A percentile compares a stretch with the other conserved stretches of the same genome.
These are phyloP conservation scores for Brettanomyces naardenensis DNA, from an alignment of 805 yeast species.

Conservation along the genomic window DNA sequence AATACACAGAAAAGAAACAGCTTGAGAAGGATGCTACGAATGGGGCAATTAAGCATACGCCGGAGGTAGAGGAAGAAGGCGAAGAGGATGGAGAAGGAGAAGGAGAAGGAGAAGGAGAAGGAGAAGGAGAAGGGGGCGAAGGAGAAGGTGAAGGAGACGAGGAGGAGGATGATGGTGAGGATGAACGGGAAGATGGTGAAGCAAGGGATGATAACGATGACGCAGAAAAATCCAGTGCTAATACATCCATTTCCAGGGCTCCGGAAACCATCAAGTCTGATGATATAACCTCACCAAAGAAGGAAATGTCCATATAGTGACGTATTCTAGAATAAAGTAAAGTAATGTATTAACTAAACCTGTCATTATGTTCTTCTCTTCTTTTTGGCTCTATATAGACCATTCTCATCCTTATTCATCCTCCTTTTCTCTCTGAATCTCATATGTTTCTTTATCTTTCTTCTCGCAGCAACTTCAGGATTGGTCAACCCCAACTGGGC, in stretches of 20 bases:
- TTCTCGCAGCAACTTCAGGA: slow-evolving; percentile 76
- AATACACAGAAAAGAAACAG: slow-evolving; percentile 23
- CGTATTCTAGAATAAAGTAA: too few species aligned
- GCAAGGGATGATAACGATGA: slow-evolving; percentile 5
- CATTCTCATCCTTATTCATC: slow-evolving; percentile 66
- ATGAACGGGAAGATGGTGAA: slow-evolving; percentile 5
- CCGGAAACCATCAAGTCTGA: too few species aligned
- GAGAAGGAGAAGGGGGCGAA: slow-evolving; percentile 1
- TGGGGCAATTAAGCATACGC: neutral
- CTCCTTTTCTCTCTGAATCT: slow-evolving; percentile 72
- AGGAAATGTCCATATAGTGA: too few species aligned
- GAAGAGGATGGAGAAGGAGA: slow-evolving; percentile 2
- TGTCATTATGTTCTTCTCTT: slow-evolving; percentile 26
- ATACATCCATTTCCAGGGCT: too few species aligned
- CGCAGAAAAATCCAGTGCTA: slow-evolving; percentile 5
- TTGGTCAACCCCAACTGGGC: slow-evolving; percentile 68
- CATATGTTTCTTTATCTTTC: slow-evolving; percentile 69
- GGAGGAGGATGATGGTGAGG: slow-evolving; percentile 7
- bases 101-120: slow-evolving; percentile 1
- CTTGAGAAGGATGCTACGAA: slow-evolving; percentile 6
- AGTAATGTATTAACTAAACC: too few species aligned
- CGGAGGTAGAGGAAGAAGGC: neutral
- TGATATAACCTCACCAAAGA: too few species aligned
- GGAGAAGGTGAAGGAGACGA: slow-evolving; percentile 6
- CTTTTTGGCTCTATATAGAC: slow-evolving; percentile 61